Evolutionary conservation across 345 rosid species (phyloP), one percentile per base, ranked within the genome.

Genomic region (Streptanthus diversifolius): DNA sequence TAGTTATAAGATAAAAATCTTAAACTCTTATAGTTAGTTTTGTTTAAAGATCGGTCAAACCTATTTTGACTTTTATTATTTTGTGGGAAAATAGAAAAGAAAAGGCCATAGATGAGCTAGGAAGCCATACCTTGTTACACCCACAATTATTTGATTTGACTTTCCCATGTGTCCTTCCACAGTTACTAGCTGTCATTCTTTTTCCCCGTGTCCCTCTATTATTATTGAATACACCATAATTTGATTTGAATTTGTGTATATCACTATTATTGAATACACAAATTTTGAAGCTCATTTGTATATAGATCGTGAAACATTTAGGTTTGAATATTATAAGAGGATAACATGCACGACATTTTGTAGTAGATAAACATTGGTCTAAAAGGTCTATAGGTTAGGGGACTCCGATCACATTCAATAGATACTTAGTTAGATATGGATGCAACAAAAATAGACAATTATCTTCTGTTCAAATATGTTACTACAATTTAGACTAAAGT

Each of bases 101-200:
- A 24, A 24, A 6, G 32, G 56, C 56, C 33, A 51, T 13, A 5
- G 15, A 51, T 51, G 56, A 51, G 56, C 56, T 51, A 51, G 33
- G 32, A 17, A 51, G 56, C 74, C 79, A 75, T 75, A 59, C 79
- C 63, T 48, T 58, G 12, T 44, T 14, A 57, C 67, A 33, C 24
- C 39, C 66, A 66, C 51, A 59, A 74, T 75, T 60, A 75, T 75
- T 75, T 68, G 63, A 75, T 75, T 60, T 41, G 79, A 75, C 69
- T 68, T 51, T 61, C 11, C 73, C 79, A 75, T 75, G 79, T 75
- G 69, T 51, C 30, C 60, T 60, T 30, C 47, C 30, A 49, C 73
- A 75, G 68, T 67, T 68, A 67, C 30, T 8, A 75, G 73, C 68
- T 75, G 78, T 66, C 78, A 74, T 49, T 67, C 36, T 67, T 49